Evolutionary conservation across 2,329 filamentous ascomycete genomes (phyloP).

Genomic region (Pyricularia sp.): DNA sequence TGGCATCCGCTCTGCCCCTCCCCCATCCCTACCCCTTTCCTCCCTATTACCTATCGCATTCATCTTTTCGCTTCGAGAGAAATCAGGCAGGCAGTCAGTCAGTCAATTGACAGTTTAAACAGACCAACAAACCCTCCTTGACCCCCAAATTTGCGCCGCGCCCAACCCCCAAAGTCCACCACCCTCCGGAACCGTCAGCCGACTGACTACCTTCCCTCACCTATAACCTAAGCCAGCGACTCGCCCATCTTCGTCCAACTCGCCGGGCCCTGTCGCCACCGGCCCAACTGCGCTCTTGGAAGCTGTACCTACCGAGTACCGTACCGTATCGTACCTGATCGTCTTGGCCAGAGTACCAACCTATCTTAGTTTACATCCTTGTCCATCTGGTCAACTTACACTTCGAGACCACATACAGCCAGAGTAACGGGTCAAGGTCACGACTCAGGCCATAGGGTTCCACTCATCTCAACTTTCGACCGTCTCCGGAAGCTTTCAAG

Average conservation of each 20-base stretch:
- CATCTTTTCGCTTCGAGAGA: neutral
- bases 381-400: neutral
- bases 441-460: neutral
- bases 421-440: neutral
- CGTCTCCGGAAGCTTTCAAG: neutral
- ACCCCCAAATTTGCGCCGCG: neutral
- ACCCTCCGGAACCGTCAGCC: neutral
- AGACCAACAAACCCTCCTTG: neutral
- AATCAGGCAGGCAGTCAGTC: neutral
- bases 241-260: neutral
- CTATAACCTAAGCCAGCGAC: neutral
- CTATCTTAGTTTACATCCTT: neutral
- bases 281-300: neutral
- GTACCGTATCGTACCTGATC: neutral
- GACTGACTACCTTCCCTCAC: neutral
- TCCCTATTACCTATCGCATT: neutral
- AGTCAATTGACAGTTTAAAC: neutral
- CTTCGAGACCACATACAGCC: neutral
- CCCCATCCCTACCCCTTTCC: neutral
- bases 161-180: neutral
- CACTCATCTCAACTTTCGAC: neutral
- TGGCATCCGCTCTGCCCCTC: neutral
- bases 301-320: too few relatives aligned
- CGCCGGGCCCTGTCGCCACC: too few relatives aligned
- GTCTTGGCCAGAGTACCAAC: neutral